phyloP scores from a whole-genome alignment of 257 asterid species.

The Forsythia suspensa region DNA sequence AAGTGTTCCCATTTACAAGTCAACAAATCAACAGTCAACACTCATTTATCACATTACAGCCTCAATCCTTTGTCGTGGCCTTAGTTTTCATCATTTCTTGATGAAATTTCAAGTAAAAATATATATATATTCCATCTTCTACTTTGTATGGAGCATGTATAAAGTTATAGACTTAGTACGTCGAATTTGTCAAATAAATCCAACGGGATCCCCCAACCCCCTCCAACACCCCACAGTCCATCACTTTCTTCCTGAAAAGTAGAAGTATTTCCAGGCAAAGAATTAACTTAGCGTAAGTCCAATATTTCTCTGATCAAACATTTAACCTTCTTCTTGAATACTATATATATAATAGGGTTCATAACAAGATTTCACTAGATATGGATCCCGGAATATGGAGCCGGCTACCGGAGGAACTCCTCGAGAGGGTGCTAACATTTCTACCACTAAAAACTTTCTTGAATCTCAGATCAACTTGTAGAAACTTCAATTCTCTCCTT shows the following conservation, averaged over 20 bases:
- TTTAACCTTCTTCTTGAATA: background rate
- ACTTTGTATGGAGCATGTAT: background rate
- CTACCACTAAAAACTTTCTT: slow-evolving; percentile 61
- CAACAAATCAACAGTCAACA: background rate
- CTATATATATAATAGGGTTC: background rate
- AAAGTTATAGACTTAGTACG: background rate
- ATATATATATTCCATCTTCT: background rate
- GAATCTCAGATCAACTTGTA: slow-evolving; percentile 62
- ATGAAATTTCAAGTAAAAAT: background rate
- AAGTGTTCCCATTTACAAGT: background rate
- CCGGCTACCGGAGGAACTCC: slow-evolving; percentile 54
- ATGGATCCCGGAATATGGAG: slow-evolving; percentile 75
- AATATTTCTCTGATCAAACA: background rate
- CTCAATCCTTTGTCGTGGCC: background rate
- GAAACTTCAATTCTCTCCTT: slow-evolving; percentile 55
- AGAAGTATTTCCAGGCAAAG: background rate
- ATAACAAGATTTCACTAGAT: background rate
- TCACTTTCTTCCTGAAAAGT: background rate
- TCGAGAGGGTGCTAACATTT: slow-evolving; percentile 56
- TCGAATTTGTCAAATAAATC: background rate
- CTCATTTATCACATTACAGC: background rate
- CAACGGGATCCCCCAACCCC: background rate
- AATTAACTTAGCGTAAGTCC: background rate
- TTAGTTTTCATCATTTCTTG: background rate
- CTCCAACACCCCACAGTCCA: background rate